A percentile compares a stretch with the other conserved stretches of the same genome.
Conservation (phyloP, 441 rosid genomes). For the Jatropha multifida region DNA sequence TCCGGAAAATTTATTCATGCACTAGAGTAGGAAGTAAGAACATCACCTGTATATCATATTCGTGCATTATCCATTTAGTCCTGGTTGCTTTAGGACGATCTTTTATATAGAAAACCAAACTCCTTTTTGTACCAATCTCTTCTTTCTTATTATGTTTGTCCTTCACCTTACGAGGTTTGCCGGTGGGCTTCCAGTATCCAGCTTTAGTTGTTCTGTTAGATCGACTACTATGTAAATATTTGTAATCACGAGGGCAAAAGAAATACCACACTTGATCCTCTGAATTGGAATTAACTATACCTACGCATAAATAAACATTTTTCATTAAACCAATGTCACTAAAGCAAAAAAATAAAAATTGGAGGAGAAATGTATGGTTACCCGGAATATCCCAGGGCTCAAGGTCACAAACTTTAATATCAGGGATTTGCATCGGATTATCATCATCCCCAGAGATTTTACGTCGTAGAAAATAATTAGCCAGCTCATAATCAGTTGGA, state of each 20-base stretch:
- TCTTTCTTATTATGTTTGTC: conserved; percentile 2
- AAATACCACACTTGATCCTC: conserved; percentile 43
- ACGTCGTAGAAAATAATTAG: conserved; percentile 20
- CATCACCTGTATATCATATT: conserved; percentile 10
- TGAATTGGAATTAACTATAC: conserved; percentile 16
- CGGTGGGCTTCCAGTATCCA: conserved; percentile 60
- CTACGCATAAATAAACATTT: conserved; percentile 24
- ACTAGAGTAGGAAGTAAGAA: no score
- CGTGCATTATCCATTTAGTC: conserved; percentile 20
- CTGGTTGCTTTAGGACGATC: not conserved
- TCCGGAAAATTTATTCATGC: not conserved
- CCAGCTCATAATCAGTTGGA: conserved; percentile 43
- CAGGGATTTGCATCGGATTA: conserved; percentile 14
- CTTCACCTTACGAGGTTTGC: conserved; percentile 30
- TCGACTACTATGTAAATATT: conserved; percentile 15
- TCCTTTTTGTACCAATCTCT: conserved; percentile 14
- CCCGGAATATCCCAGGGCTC: conserved; percentile 56
- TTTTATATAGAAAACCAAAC: conserved; percentile 2
- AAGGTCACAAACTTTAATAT: conserved; percentile 32
- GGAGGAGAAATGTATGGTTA: conserved; percentile 14
- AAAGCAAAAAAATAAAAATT: not conserved
- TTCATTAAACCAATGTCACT: not conserved
- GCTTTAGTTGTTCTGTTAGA: conserved; percentile 30
- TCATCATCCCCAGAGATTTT: conserved; percentile 20
- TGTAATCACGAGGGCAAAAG: conserved; percentile 32